These are phyloP conservation scores for Didymella glomerata DNA, from an alignment of 2,329 filamentous ascomycete genomes.

Conservation along the genomic window DNA sequence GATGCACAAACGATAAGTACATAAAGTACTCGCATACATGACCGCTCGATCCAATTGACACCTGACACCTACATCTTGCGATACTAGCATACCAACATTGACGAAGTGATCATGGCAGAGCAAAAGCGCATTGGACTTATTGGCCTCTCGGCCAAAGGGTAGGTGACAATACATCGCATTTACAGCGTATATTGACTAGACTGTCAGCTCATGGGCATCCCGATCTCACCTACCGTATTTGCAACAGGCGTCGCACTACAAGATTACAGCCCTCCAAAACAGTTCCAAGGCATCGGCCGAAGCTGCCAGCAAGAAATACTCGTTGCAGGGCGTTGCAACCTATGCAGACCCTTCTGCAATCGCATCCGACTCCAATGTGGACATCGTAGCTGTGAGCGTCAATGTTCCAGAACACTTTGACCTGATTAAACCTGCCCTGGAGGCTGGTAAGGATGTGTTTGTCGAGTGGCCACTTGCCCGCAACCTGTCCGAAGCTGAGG, in stretches of 20 bases:
- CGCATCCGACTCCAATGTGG: constrained; percentile 57
- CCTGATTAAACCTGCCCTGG: constrained; percentile 54
- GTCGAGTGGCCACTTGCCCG: constrained; percentile 61
- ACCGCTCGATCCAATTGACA: not conserved
- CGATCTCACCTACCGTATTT: constrained; percentile 52
- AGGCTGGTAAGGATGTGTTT: constrained; percentile 55
- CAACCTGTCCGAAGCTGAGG: constrained; percentile 53
- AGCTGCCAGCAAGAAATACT: constrained; percentile 50
- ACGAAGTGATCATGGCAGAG: constrained; percentile 15
- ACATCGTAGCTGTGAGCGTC: constrained; percentile 58
- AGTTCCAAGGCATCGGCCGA: constrained; percentile 55
- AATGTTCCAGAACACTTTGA: constrained; percentile 56
- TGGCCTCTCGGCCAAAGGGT: constrained; percentile 47
- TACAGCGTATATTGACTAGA: constrained; percentile 11
- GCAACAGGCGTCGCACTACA: constrained; percentile 50
- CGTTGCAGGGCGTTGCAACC: constrained; percentile 51
- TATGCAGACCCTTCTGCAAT: constrained; percentile 56
- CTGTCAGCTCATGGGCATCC: constrained; percentile 48
- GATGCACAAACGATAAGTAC: not conserved
- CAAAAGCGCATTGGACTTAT: constrained; percentile 43
- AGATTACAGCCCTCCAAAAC: constrained; percentile 62
- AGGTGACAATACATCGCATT: not conserved
- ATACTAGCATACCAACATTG: not conserved
- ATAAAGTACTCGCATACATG: not conserved
- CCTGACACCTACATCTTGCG: not conserved